Percentiles rank a stretch among this genome's conserved stretches.
Conservation (phyloP, 345 rosid genomes). For the Mangifera indica region DNA sequence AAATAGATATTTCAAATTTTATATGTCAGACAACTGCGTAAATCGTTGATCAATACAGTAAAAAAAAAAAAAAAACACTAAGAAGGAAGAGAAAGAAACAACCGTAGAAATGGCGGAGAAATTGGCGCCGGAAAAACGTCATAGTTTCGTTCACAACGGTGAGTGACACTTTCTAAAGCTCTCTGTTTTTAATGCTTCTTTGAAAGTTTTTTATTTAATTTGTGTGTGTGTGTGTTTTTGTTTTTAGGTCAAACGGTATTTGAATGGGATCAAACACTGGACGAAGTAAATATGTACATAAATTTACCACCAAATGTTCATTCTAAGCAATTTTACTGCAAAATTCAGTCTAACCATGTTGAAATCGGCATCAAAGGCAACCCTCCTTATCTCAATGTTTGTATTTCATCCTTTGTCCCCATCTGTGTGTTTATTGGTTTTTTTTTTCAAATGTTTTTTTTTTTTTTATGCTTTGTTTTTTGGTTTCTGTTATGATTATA, state of each 20-base stretch:
- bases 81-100: neutral
- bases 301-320: conserved; percentile 63
- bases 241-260: conserved; percentile 65
- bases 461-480: neutral
- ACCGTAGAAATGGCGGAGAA: conserved; percentile 50
- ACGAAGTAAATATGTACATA: conserved; percentile 82
- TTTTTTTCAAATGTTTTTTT: neutral
- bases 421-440: neutral
- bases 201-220: neutral
- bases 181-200: neutral
- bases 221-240: neutral
- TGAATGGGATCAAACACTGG: conserved; percentile 96
- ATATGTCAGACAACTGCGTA: too few relatives aligned
- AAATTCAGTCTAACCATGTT: conserved; percentile 76
- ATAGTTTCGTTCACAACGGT: conserved; percentile 51
- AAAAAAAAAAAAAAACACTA: neutral
- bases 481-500: neutral
- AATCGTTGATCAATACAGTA: neutral
- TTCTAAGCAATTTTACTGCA: conserved; percentile 77
- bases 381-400: conserved; percentile 87
- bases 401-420: conserved; percentile 13
- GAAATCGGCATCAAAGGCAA: conserved; percentile 95
- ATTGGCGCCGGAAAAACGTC: conserved; percentile 68
- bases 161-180: neutral
- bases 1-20: too few relatives aligned